phyloP scores from a whole-genome alignment of 768 basidiomycete genomes.

The Hygrocybe punicea region DNA sequence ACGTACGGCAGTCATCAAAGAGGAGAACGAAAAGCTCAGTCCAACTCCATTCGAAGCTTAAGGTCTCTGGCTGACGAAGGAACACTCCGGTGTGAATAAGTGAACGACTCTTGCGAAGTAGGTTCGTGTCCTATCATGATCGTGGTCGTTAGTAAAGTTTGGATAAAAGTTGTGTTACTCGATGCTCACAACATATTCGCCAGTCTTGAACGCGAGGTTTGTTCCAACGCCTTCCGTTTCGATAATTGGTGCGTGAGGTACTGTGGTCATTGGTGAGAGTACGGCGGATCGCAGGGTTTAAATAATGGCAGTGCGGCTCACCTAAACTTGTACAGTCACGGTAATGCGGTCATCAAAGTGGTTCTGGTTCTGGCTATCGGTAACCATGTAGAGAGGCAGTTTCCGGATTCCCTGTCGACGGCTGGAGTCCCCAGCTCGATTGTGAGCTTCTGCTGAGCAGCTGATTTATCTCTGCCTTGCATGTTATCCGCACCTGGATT shows the following conservation, averaged over 20 bases:
- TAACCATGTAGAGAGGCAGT: too few relatives aligned
- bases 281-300: too few relatives aligned
- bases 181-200: constrained; percentile 58
- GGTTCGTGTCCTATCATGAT: constrained; percentile 70
- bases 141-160: background rate
- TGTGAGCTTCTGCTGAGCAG: too few relatives aligned
- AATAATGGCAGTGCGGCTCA: too few relatives aligned
- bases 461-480: too few relatives aligned
- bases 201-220: constrained; percentile 73
- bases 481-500: too few relatives aligned
- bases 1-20: constrained; percentile 91
- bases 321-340: too few relatives aligned
- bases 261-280: background rate
- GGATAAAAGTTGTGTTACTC: background rate
- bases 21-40: constrained; percentile 85
- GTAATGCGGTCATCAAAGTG: background rate
- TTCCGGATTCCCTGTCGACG: too few relatives aligned
- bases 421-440: too few relatives aligned
- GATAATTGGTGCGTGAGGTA: too few relatives aligned
- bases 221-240: too few relatives aligned
- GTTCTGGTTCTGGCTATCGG: too few relatives aligned
- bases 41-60: constrained; percentile 82
- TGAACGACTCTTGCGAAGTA: constrained; percentile 76
- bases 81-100: constrained; percentile 82
- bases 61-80: constrained; percentile 78